Evolutionary conservation across 306 rosid genomes (phyloP), one percentile per base, ranked within the genome.

Genomic region (Neltuma alba): DNA sequence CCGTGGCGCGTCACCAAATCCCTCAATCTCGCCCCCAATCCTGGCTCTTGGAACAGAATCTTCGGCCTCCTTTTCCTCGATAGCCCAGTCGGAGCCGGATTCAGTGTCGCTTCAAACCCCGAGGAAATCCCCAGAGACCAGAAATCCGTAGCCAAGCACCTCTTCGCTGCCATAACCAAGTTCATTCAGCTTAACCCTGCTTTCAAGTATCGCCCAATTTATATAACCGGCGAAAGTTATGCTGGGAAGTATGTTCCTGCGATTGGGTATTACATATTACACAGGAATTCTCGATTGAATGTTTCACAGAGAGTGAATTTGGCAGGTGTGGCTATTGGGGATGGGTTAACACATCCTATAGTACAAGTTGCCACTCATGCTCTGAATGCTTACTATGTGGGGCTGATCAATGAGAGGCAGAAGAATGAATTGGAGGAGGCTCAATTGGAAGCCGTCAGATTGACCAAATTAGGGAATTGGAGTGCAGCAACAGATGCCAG

Each of bases 181-280:
- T 94, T 94, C 77, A n/a, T 89, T 28, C 78, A 82, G 38, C 85
- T 79, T 3, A 83, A 94, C 11, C 86, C 86, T 6, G 69, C 40
- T 41, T 89, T 94, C 61, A 89, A 72, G 60, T 2, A 80, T 18
- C 87, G 98, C 5, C 96, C 97, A 6, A 80, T 94, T 79, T 94
- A 90, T 28, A 86, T 94, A 0, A 88, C 96, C 0, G 97, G 98
- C 6, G 93, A 94, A 85, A 94, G 97, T 82, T 94, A 92, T 33
- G 97, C 90, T 5, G 98, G 98, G 0, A 94, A 94, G 80, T 94
- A 90, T 52, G 86, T 92, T 3, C 94, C 96, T 0, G 86, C 96
- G 2, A 86, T 94, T 70, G 98, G 94, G 52, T 85, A 89, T 58
- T 86, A 92, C 20, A 81, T 90, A 74, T 30, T 89, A 87, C 48